Evolutionary conservation across 768 basidiomycete genomes (phyloP).

Genomic region (Trametes villosa): DNA sequence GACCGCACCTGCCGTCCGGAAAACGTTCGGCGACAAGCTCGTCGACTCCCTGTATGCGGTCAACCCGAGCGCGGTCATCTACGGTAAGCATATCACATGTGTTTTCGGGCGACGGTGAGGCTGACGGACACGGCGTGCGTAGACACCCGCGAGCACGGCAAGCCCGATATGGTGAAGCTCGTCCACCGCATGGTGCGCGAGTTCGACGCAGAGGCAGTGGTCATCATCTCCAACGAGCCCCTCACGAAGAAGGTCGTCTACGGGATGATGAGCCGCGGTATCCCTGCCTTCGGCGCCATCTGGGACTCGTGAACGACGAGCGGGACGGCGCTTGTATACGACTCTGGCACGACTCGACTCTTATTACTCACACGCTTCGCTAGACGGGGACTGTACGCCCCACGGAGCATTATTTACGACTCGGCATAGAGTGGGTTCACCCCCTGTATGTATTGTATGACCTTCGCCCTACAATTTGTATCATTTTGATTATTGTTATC

Average conservation of each 20-base stretch:
- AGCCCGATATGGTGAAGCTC: slow-evolving; percentile 39
- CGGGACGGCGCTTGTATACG: too few species aligned
- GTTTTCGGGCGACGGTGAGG: background rate
- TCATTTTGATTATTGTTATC: too few species aligned
- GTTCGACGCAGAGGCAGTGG: slow-evolving; percentile 49
- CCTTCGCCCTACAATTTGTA: too few species aligned
- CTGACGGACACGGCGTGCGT: background rate
- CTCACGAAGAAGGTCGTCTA: slow-evolving; percentile 53
- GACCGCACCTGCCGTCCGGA: slow-evolving; percentile 59
- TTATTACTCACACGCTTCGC: too few species aligned
- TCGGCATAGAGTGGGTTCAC: too few species aligned
- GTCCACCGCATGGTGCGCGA: slow-evolving; percentile 35
- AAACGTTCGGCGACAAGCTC: slow-evolving; percentile 61
- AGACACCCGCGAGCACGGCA: slow-evolving; percentile 37
- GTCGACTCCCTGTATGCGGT: slow-evolving; percentile 56
- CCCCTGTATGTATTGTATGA: too few species aligned
- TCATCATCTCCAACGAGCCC: slow-evolving; percentile 58
- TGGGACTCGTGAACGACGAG: slow-evolving; percentile 56
- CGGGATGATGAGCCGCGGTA: slow-evolving; percentile 57
- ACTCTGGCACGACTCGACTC: too few species aligned
- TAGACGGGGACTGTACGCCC: too few species aligned
- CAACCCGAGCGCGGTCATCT: slow-evolving; percentile 55
- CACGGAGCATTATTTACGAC: too few species aligned
- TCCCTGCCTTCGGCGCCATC: slow-evolving; percentile 60
- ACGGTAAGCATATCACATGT: slow-evolving; percentile 40